Base-by-base conservation (phyloP, 73 alveolate species). In the Stentor coeruleus region DNA sequence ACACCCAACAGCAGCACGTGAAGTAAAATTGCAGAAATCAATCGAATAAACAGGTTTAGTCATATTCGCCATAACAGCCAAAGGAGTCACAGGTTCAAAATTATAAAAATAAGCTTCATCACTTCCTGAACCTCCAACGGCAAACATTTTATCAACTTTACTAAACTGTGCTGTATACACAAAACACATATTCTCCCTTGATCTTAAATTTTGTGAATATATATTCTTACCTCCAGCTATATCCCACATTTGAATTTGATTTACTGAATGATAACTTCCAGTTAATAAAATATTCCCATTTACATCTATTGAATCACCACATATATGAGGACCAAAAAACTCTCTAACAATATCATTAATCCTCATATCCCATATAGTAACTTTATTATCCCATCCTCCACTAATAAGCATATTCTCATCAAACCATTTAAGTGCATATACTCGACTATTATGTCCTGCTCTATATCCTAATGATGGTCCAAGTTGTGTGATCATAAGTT, bases 91-190 rank as follows among this genome's bases (percentile, higher is more conserved):
- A 77, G 81, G 60, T 49, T 81, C 72, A 59, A 82, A 76, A 6
- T 93, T 86, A 72, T 91, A 94, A 20, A 94, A 36, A 72, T 90
- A 85, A 36, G 90, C 95, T 86, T 94, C 95, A 75, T 90, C 92
- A 38, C 81, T 81, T 3, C 92, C 95, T 28, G 97, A 86, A 3
- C 98, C 98, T 58, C 96, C 98, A 20, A 97, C 96, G 39, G 88
- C 81, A 40, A 93, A 84, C 40, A 87, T 31, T 36, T 85, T 82
- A 59, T 89, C 79, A 20, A 84, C 39, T 77, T 93, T 94, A 3
- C 88, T 72, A 86, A 88, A 94, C 81, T 94, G 91, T 20, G 96
- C 93, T 73, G 93, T 75, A 83, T 94, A 94, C 39, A 94, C 85
- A 75, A 89, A 86, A 31, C 79, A 66, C 42, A 15, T 26, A 20